These are phyloP conservation scores for Colletotrichum incanum DNA, from an alignment of 2,329 filamentous ascomycete genomes.

Conservation along the genomic window DNA sequence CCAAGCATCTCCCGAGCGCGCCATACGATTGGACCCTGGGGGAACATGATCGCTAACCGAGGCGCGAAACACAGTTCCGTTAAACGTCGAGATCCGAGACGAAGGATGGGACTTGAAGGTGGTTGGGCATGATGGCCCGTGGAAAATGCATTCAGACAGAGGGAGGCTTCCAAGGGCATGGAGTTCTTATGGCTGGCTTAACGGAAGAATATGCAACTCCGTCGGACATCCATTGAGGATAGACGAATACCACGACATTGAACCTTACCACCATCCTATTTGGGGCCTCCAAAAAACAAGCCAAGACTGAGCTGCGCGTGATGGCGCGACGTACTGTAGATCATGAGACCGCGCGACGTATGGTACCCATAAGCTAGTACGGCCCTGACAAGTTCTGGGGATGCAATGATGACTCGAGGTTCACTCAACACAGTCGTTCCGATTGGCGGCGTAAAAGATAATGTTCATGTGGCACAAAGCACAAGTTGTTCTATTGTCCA, in stretches of 20 bases:
- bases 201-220: constrained; percentile 58
- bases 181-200: constrained; percentile 62
- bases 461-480: constrained; percentile 28
- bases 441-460: not conserved
- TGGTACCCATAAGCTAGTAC: constrained; percentile 14
- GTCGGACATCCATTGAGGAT: constrained; percentile 60
- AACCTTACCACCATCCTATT: constrained; percentile 46
- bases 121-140: constrained; percentile 51
- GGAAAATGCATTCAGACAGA: constrained; percentile 58
- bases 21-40: not conserved
- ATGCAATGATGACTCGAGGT: constrained; percentile 36
- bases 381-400: constrained; percentile 29
- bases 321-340: constrained; percentile 19
- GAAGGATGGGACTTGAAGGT: constrained; percentile 38
- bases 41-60: constrained; percentile 41
- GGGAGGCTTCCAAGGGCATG: constrained; percentile 59
- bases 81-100: constrained; percentile 50
- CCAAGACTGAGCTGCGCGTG: constrained; percentile 25
- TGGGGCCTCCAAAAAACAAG: constrained; percentile 6
- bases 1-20: not conserved
- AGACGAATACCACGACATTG: constrained; percentile 62
- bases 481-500: constrained; percentile 38
- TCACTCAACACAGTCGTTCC: not conserved
- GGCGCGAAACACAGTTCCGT: constrained; percentile 52
- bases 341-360: constrained; percentile 16